Base-by-base conservation (phyloP, 1,139 yeast species). In the Protomyces inouyei region DNA sequence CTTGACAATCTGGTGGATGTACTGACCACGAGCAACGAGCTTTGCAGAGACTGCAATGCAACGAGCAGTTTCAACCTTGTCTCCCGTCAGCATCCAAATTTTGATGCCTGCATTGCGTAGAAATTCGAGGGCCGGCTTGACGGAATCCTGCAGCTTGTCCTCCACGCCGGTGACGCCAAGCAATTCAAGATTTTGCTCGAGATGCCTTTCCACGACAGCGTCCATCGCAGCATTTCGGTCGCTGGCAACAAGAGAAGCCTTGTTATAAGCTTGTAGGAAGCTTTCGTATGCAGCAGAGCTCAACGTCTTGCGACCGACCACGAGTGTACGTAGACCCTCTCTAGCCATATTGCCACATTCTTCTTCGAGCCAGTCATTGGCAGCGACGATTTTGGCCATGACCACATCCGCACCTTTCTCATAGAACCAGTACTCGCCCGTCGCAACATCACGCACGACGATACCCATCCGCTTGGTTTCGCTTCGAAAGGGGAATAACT, bases 1-100 rank as follows among this genome's bases (percentile, higher is more conserved):
- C 69, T 85, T 87, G 10, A 96, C 87, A 36, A 95, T 82, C 4
- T 91, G 86, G 72, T 92, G 97, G 35, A 95, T 91, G 71, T 86
- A 88, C 75, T 93, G 98, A 4, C 98, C 98, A 68, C 98, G 83
- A 2, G 96, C 82, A 55, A 95, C 93, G 65, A 95, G 82, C 72
- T 92, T 86, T 28, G 98, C 95, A 74, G 96, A 88, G 18, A 95
- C 88, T 28, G 98, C 91, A 45, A 95, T 97, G 80, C 98, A 93
- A 68, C 90, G 84, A 0, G 98, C 98, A 0, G 99, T 95, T 76
- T 95, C 99, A 8, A 93, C 98, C 74, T 95, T 95, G 74, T 95
- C 99, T 69, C 99, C 99, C 0, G 99, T 95, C 60, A 95, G 79
- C 98, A 95, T 95, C 99, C 99, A 95, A 61, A 95, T 93, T 72